These are phyloP conservation scores for Paecilomyces formosus DNA, from an alignment of 2,329 filamentous ascomycete species.

Conservation along the genomic window DNA sequence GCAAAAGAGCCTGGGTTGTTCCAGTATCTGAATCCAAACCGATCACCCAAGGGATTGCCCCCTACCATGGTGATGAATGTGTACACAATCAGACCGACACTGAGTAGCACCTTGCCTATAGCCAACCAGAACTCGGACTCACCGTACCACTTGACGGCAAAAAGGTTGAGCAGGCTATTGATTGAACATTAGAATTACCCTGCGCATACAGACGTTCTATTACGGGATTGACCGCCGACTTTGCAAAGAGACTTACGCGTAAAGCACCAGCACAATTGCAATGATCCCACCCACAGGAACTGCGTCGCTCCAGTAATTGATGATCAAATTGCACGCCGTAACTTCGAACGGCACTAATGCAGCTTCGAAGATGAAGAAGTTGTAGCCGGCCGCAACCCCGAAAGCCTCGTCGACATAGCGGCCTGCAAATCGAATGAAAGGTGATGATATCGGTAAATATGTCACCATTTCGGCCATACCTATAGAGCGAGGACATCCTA, in stretches of 20 bases:
- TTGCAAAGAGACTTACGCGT: conserved; percentile 25
- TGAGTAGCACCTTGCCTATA: conserved; percentile 63
- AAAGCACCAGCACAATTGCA: conserved; percentile 38
- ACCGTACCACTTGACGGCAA: conserved; percentile 68
- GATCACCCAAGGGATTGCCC: conserved; percentile 65
- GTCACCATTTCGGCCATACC: conserved; percentile 45
- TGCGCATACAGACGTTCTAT: not conserved
- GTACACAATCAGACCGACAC: conserved; percentile 63
- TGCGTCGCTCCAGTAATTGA: conserved; percentile 43
- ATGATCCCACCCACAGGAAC: conserved; percentile 42
- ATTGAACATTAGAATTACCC: not conserved
- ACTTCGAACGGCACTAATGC: conserved; percentile 47
- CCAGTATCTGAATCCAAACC: conserved; percentile 68
- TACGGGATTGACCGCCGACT: not conserved
- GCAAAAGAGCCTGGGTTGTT: conserved; percentile 61
- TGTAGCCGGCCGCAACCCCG: conserved; percentile 41
- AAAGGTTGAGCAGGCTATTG: conserved; percentile 51
- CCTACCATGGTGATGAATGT: conserved; percentile 80
- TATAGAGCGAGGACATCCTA: conserved; percentile 13
- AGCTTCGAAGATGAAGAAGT: conserved; percentile 47
- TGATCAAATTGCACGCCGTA: conserved; percentile 43
- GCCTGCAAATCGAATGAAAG: conserved; percentile 40
- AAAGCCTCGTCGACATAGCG: conserved; percentile 44
- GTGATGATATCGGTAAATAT: conserved; percentile 40
- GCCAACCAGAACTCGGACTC: conserved; percentile 71